Evolutionary conservation across 2,329 filamentous ascomycete species (phyloP), one percentile per base, ranked within the genome.

Genomic region (Beauveria sp.): DNA sequence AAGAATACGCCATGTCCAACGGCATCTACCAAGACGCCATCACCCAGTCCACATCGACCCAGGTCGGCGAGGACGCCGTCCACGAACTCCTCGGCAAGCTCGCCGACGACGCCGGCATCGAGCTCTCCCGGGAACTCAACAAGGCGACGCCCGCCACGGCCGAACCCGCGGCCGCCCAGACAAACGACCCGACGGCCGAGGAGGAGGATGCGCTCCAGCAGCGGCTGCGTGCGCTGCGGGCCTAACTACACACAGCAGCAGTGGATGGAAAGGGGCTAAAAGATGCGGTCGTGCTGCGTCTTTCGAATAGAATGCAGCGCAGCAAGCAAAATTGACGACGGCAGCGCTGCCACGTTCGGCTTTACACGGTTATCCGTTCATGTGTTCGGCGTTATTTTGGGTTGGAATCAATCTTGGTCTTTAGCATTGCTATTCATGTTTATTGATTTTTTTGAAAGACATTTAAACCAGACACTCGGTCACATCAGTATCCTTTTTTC

Each of bases 11-110:
- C 72, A 83, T 86, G 76, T 81, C 78, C 71, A 85, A 84, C 73
- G 82, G 86, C 67, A 91, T 93, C 75, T 95, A 95, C 75, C 90
- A 93, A 74, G 91, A 93, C 70, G 90, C 91, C 63, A 93, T 93
- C 64, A 86, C 84, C 24, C 87, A 89, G 63, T 89, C 88, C 43
- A 96, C 91, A 1, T 73, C 90, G 75, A 69, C 88, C 78, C 72
- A 90, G 79, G 73, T 93, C 77, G 77, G 90, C 78, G 75, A 96
- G 72, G 91, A 96, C 67, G 91, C 93, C 67, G 91, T 96, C 2
- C 91, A 96, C 73, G 86, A 91, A 66, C 77, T 96, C 64, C 88
- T 96, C 75, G 88, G 85, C 65, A 89, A 96, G 76, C 85, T 95
- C 49, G 91, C 91, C 65, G 92, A 96, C 73, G 91, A 96, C 73